Base-by-base conservation (phyloP, 176 grass and related monocot genomes). In the Coix lacrymajobi region DNA sequence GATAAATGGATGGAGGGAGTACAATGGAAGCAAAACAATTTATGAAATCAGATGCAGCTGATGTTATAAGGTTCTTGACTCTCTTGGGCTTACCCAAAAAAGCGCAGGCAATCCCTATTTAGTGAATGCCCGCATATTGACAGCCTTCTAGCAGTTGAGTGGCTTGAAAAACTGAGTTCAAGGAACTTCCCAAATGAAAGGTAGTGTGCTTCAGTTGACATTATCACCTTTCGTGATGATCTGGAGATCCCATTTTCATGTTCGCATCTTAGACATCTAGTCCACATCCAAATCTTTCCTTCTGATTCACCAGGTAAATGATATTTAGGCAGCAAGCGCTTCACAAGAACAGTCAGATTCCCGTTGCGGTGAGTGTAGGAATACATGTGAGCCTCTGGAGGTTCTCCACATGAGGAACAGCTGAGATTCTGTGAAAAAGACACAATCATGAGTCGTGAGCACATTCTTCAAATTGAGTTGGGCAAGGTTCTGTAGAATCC, bases 281-380 rank as follows among this genome's bases (percentile, higher is more conserved):
- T 94, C 92, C 95, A 98, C 95, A 98, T 95, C 95, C 92, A 98
- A 76, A 98, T 93, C 75, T 93, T 98, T 25, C 92, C 84, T 62
- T 93, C 89, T 44, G 69, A 81, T 68, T 93, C 90, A 81, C 92
- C 90, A 34, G 95, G 84, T 79, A 98, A 82, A 68, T 56, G 11
- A 51, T 78, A 76, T 11, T 52, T 73, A 69, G 84, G 86, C 45
- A 79, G 70, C 80, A 98, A 76, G 28, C 31, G 79, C 76, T 73
- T 98, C 62, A 95, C 80, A 89, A 88, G 74, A 52, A 98, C 87
- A 38, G 88, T 93, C 58, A 98, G 62, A 67, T 95, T 98, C 17
- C 92, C 95, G 43, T 91, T 91, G 20, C 80, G 86, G 84, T 98
- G 95, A 22, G 95, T 98, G 84, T 94, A 98, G 10, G 80, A 84